A percentile compares a stretch with the other conserved stretches of the same genome.
Evolutionary conservation across 208 protist species (phyloP).

Genomic region (Crithidia thermophila): DNA sequence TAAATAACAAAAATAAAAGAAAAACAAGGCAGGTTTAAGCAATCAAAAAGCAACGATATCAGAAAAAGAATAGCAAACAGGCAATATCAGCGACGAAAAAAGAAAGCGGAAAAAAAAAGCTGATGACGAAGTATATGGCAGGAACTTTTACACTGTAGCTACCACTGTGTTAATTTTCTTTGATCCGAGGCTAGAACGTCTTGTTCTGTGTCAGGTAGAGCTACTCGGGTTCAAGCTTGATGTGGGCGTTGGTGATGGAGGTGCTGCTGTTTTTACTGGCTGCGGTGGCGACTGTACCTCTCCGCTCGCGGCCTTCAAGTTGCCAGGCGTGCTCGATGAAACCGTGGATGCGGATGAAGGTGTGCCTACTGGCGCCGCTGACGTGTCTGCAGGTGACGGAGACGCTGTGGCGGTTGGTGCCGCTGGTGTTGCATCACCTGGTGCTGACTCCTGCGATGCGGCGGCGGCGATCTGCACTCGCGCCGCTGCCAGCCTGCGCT

Average conservation of each 20-base stretch:
- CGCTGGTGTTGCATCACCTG: not conserved
- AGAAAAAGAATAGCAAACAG: not conserved
- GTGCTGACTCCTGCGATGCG: not conserved
- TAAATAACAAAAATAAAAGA: not conserved
- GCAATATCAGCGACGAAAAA: not conserved
- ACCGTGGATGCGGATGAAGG: too few relatives aligned
- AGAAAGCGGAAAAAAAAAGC: slow-evolving; percentile 7
- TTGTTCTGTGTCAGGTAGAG: not conserved
- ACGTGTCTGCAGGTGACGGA: not conserved
- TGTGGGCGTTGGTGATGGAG: not conserved
- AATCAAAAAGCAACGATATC: not conserved
- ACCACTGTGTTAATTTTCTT: not conserved
- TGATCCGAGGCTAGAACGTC: not conserved
- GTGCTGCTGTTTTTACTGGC: not conserved
- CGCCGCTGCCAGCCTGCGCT: slow-evolving; percentile 14
- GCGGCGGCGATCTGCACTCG: slow-evolving; percentile 4
- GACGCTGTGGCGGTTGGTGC: not conserved
- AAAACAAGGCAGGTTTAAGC: not conserved
- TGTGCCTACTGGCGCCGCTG: not conserved
- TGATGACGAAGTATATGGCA: slow-evolving; percentile 1
- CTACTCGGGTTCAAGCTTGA: not conserved
- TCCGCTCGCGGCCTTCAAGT: too few relatives aligned
- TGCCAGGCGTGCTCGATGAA: too few relatives aligned
- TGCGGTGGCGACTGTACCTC: too few relatives aligned
- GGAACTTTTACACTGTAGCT: not conserved